Base-by-base conservation (phyloP, 148 eudicot species). In the Fagopyrum esculentum region DNA sequence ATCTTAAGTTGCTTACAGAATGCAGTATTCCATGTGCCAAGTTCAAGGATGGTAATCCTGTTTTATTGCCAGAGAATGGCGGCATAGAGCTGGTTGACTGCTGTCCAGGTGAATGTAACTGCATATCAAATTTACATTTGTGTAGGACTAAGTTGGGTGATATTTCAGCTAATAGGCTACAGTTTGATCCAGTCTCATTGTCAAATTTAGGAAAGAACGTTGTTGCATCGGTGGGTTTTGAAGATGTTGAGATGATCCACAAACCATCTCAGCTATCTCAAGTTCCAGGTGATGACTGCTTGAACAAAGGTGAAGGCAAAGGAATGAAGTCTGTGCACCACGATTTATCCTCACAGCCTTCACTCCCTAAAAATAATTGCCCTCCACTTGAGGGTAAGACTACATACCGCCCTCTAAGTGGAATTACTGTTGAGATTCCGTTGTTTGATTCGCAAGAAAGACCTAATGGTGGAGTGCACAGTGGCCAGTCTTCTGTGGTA, bases 1-100 rank as follows among this genome's bases (percentile, higher is more conserved):
- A 92, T 83, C 88, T 95, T 73, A 85, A 86, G 83, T 77, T 88
- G 77, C 86, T 92, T 61, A 87, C 92, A 93, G 88, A 92, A 75
- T 86, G 77, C 56, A 86, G 83, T 81, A 76, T 91, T 71, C 81
- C 91, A 55, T 79, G 79, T 47, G 82, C 81, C 74, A 84, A 80
- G 72, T 80, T 85, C 71, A 69, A 51, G 64, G 87, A 85, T 13
- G 77, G 77, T 60, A 81, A 82, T 73, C 74, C 83, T 17, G 13
- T 74, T n/a, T 82, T 45, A 76, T 77, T 82, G 63, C 73, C 83
- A 48, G 87, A 73, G 59, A 69, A 57, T 68, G 54, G 48, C 44
- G 45, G 73, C 44, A 45, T 78, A 70, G 66, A 56, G 55, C 57
- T 54, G 29, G 73, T 45, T 52, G 79, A 75, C 35, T 76, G 69